phyloP scores from a whole-genome alignment of 768 basidiomycete species.

The Leccinum rimulosum region DNA sequence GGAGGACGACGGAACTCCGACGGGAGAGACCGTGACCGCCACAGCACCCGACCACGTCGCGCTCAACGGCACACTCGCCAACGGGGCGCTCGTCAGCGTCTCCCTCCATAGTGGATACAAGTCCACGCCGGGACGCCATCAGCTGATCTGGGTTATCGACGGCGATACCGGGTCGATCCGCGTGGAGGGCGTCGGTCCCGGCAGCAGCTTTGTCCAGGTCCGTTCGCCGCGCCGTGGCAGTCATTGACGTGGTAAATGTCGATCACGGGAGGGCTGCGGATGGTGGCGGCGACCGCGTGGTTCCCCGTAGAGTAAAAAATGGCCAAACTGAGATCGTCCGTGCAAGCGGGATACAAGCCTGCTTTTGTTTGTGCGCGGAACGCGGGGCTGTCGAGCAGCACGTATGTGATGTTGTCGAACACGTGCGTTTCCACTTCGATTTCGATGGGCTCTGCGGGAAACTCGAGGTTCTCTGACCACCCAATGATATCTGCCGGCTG shows the following conservation, averaged over 20 bases:
- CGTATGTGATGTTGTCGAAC: too few species aligned
- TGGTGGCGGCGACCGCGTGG: slow-evolving; percentile 90
- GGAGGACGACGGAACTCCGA: slow-evolving; percentile 6
- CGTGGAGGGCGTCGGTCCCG: slow-evolving; percentile 1
- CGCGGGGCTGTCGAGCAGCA: background rate
- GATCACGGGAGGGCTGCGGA: slow-evolving; percentile 80
- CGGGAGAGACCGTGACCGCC: slow-evolving; percentile 3
- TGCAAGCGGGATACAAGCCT: slow-evolving; percentile 93
- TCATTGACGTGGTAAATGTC: slow-evolving; percentile 96
- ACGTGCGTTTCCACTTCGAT: background rate
- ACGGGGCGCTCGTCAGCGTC: slow-evolving; percentile 7
- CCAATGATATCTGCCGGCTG: slow-evolving; percentile 73
- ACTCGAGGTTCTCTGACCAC: slow-evolving; percentile 68
- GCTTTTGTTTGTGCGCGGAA: slow-evolving; percentile 76
- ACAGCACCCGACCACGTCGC: slow-evolving; percentile 7
- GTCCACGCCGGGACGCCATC: slow-evolving; percentile 8
- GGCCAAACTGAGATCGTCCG: slow-evolving; percentile 94
- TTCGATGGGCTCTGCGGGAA: background rate
- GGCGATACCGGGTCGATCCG: slow-evolving; percentile 11
- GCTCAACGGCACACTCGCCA: slow-evolving; percentile 2
- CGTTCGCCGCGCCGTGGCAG: slow-evolving; percentile 73
- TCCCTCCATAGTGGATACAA: slow-evolving; percentile 7
- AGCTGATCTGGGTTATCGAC: slow-evolving; percentile 10
- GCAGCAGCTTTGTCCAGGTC: background rate
- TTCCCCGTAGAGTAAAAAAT: slow-evolving; percentile 99